Conservation (phyloP, 169 alveolate species). For the Eimeria sp. region DNA sequence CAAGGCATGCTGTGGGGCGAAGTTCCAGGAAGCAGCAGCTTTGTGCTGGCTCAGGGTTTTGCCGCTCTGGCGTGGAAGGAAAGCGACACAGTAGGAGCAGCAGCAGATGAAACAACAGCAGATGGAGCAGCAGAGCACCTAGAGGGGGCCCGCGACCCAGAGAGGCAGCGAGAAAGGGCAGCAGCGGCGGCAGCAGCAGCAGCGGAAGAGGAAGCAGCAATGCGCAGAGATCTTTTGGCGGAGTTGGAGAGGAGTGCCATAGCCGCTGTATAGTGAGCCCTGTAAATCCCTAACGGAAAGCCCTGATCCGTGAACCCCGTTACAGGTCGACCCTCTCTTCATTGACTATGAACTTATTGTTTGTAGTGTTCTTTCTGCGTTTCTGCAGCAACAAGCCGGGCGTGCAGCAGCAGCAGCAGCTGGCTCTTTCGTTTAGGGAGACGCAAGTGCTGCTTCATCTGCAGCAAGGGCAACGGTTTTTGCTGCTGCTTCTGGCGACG, state of each 20-base stretch:
- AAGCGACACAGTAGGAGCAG: conserved; percentile 28
- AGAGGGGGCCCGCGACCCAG: not conserved
- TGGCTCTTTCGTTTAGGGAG: conserved; percentile 30
- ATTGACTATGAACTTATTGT: not conserved
- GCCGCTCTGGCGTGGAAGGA: conserved; percentile 74
- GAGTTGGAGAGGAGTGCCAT: conserved; percentile 7
- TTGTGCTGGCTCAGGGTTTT: conserved; percentile 32
- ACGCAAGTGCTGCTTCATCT: conserved; percentile 41
- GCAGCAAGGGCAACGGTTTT: conserved; percentile 38
- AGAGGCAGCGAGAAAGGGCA: conserved; percentile 23
- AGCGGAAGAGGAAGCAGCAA: conserved; percentile 70
- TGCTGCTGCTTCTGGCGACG: conserved; percentile 47
- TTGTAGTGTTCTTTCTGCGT: not conserved
- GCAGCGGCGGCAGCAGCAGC: conserved; percentile 54
- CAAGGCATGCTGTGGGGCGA: conserved; percentile 58
- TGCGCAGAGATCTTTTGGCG: conserved; percentile 33
- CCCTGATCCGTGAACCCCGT: not conserved
- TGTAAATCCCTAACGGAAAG: not conserved
- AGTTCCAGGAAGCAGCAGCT: conserved; percentile 66
- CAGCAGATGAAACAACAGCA: not conserved
- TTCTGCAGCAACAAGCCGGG: conserved; percentile 7
- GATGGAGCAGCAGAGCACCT: conserved; percentile 13
- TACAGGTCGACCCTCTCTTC: not conserved
- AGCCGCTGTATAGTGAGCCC: conserved; percentile 20
- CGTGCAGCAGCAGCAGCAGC: conserved; percentile 29